Evolutionary conservation across 2,329 filamentous ascomycete genomes (phyloP).

Genomic region (Paecilomyces niveus): DNA sequence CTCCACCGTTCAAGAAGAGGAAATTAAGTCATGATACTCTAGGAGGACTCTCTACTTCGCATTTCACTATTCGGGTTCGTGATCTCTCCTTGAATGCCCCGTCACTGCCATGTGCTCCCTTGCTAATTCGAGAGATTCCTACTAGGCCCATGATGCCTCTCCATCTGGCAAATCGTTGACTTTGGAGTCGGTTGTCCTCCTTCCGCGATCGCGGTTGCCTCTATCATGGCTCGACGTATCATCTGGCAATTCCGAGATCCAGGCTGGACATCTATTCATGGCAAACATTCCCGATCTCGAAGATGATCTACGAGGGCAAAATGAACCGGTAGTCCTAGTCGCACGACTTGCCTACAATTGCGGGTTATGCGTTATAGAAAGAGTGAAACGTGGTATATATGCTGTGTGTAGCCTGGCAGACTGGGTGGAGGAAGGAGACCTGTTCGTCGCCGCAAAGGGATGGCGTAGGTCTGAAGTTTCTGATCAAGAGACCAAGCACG

Average conservation of each 20-base stretch:
- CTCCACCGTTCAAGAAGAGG: conserved; percentile 25
- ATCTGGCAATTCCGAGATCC: conserved; percentile 18
- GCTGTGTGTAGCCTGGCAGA: conserved; percentile 28
- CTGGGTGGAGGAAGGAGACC: conserved; percentile 30
- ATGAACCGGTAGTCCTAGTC: conserved; percentile 24
- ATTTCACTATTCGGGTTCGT: conserved; percentile 25
- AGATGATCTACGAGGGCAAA: conserved; percentile 13
- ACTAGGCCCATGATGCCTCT: conserved; percentile 28
- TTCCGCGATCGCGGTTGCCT: conserved; percentile 30
- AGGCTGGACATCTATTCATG: conserved; percentile 29
- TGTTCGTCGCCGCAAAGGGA: conserved; percentile 30
- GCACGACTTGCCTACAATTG: conserved; percentile 22
- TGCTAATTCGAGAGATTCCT: not conserved
- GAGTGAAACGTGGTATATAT: conserved; percentile 33
- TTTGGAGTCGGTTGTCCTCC: conserved; percentile 27
- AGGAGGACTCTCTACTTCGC: conserved; percentile 12
- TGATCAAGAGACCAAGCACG: conserved; percentile 3
- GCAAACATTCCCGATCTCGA: conserved; percentile 32
- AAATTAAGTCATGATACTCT: conserved; percentile 17
- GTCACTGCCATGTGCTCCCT: not conserved
- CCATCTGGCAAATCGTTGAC: conserved; percentile 26
- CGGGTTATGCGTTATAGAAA: conserved; percentile 31
- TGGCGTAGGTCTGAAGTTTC: conserved; percentile 11
- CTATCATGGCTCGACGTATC: conserved; percentile 33
- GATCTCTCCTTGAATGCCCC: not conserved